Evolutionary conservation across 768 basidiomycete species (phyloP).

Genomic region (Pisolithus orientalis): DNA sequence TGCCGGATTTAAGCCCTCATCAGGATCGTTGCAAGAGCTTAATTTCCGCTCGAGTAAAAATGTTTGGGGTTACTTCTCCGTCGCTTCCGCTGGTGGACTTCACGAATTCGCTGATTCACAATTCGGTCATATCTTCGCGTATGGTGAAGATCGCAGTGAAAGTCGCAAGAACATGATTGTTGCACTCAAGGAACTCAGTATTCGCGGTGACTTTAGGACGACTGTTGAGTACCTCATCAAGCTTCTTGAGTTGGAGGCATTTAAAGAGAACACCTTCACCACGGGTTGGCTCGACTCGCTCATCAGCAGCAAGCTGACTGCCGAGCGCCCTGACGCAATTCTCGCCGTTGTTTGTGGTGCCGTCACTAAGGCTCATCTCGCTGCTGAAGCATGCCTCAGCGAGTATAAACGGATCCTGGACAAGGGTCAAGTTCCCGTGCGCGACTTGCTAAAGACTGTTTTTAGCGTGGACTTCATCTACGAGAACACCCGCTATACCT

Average conservation of each 20-base stretch:
- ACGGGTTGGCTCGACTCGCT: conserved; percentile 98
- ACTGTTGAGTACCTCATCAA: conserved; percentile 99
- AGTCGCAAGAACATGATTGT: conserved; percentile 99
- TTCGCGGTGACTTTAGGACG: conserved; percentile 97
- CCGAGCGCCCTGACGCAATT: conserved; percentile 89
- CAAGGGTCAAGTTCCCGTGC: conserved; percentile 95
- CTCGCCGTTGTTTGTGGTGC: conserved; percentile 96
- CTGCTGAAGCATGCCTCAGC: conserved; percentile 80
- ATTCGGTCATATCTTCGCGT: conserved; percentile 98
- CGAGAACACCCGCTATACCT: conserved; percentile 90
- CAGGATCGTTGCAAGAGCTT: conserved; percentile 93
- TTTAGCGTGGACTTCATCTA: conserved; percentile 98
- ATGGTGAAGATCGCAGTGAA: conserved; percentile 92
- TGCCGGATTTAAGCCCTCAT: conserved; percentile 98
- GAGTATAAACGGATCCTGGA: conserved; percentile 95
- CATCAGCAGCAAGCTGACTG: conserved; percentile 95
- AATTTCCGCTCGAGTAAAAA: conserved; percentile 99
- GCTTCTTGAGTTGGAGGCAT: conserved; percentile 90
- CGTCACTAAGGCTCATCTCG: conserved; percentile 89
- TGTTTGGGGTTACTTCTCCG: conserved; percentile 99
- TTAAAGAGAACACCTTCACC: conserved; percentile 95
- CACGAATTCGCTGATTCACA: conserved; percentile 99
- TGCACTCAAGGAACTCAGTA: conserved; percentile 95
- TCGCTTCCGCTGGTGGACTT: conserved; percentile 88
- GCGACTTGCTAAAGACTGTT: conserved; percentile 93